Evolutionary conservation across 2,329 filamentous ascomycete species (phyloP).

Genomic region (Apiospora hydei): DNA sequence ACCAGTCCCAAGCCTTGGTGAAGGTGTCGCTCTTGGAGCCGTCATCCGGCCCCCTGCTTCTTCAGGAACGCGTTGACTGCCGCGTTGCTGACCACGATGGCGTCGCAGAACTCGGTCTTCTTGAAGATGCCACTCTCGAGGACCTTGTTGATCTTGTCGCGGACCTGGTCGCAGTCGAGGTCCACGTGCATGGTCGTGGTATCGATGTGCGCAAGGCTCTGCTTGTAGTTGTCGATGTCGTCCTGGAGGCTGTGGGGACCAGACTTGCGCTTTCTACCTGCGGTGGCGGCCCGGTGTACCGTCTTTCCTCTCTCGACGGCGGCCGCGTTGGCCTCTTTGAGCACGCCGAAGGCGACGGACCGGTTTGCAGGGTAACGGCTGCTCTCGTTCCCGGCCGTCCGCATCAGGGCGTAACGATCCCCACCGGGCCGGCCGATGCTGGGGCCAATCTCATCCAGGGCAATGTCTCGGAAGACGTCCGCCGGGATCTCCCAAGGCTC

Average conservation of each 20-base stretch:
- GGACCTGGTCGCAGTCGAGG: conserved; percentile 32
- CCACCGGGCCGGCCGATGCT: too few species aligned
- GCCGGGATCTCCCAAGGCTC: too few species aligned
- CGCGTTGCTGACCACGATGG: conserved; percentile 29
- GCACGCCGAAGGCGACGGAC: too few species aligned
- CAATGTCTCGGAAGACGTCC: too few species aligned
- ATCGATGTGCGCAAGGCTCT: background rate
- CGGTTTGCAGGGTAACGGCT: too few species aligned
- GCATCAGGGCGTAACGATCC: too few species aligned
- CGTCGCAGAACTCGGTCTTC: conserved; percentile 34
- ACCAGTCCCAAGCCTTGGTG: conserved; percentile 33
- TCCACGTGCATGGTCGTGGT: background rate
- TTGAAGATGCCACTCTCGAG: conserved; percentile 36
- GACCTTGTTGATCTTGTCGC: conserved; percentile 34
- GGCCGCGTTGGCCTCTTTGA: background rate
- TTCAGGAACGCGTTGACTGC: conserved; percentile 32
- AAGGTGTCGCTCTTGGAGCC: too few species aligned
- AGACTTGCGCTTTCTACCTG: background rate
- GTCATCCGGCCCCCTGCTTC: conserved; percentile 29
- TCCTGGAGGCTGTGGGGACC: background rate
- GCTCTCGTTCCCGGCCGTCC: too few species aligned
- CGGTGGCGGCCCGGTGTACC: background rate
- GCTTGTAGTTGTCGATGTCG: background rate
- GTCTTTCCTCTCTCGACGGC: background rate
- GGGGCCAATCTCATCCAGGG: too few species aligned